Conservation (phyloP, 352 stramenopile species). For the Pythium brachiatum region DNA sequence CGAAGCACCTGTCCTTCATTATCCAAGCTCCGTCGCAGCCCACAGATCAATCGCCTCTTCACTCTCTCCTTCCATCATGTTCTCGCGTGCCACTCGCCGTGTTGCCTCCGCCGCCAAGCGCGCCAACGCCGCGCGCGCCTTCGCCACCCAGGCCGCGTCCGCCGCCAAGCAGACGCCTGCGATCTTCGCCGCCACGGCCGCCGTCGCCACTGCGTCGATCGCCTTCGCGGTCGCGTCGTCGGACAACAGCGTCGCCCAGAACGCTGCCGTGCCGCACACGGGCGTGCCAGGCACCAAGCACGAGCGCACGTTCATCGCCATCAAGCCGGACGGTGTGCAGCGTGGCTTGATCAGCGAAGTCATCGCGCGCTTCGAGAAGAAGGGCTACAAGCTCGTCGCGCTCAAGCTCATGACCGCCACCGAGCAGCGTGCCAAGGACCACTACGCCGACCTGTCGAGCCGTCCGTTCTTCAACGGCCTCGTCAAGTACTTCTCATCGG, state of each 20-base stretch:
- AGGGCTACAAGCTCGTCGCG: constrained; percentile 94
- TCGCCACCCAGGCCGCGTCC: constrained; percentile 50
- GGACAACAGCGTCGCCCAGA: constrained; percentile 44
- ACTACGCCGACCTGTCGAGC: constrained; percentile 93
- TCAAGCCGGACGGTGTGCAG: constrained; percentile 95
- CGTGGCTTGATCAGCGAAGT: constrained; percentile 93
- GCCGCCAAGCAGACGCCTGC: constrained; percentile 33
- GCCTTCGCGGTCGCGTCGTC: constrained; percentile 42
- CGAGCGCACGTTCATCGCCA: constrained; percentile 94
- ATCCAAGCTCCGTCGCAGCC: constrained; percentile 25
- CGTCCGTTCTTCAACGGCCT: constrained; percentile 92
- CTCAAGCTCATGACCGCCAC: constrained; percentile 94
- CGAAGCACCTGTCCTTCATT: constrained; percentile 5
- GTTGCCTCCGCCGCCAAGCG: constrained; percentile 62
- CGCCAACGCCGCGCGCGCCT: constrained; percentile 42
- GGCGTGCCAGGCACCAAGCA: constrained; percentile 90
- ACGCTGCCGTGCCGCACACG: constrained; percentile 43
- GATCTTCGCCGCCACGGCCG: constrained; percentile 34
- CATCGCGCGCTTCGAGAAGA: constrained; percentile 94
- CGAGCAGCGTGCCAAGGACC: constrained; percentile 85
- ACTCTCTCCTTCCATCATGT: constrained; percentile 35
- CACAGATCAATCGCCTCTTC: constrained; percentile 9
- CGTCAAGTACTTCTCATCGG: constrained; percentile 91
- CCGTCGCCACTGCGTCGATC: constrained; percentile 44
- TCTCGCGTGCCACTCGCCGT: constrained; percentile 62